These are phyloP conservation scores for Zalaria obscura DNA, from an alignment of 2,329 filamentous ascomycete genomes.

Conservation along the genomic window DNA sequence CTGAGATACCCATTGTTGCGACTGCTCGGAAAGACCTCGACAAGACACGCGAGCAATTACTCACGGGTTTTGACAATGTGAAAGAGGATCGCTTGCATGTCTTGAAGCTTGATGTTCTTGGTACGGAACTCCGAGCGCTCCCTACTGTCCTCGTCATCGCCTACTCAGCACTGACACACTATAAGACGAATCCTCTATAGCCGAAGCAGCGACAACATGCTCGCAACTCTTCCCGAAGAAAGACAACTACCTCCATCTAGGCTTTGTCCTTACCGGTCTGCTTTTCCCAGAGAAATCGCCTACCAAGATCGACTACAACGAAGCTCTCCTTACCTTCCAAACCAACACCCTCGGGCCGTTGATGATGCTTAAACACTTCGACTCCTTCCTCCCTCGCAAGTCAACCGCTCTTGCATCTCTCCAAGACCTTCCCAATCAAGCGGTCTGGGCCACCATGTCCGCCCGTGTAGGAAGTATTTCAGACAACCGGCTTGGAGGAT, in stretches of 20 bases:
- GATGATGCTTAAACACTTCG: slow-evolving; percentile 64
- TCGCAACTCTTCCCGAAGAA: slow-evolving; percentile 18
- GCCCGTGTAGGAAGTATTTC: slow-evolving; percentile 62
- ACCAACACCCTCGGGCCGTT: slow-evolving; percentile 64
- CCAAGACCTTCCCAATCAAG: slow-evolving; percentile 29
- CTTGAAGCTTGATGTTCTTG: slow-evolving; percentile 41
- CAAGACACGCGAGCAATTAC: slow-evolving; percentile 33
- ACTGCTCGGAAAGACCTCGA: slow-evolving; percentile 42
- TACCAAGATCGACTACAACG: slow-evolving; percentile 44
- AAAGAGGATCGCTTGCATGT: slow-evolving; percentile 35
- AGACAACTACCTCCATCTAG: slow-evolving; percentile 50
- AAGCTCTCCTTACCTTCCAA: slow-evolving; percentile 53
- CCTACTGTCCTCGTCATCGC: too few species aligned
- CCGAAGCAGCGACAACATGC: slow-evolving; percentile 34
- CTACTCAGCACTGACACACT: background rate
- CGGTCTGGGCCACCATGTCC: slow-evolving; percentile 61
- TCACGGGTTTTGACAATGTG: slow-evolving; percentile 34
- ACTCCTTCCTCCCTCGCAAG: slow-evolving; percentile 51
- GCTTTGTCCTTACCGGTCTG: slow-evolving; percentile 56
- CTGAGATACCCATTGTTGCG: slow-evolving; percentile 43
- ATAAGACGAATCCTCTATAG: slow-evolving; percentile 48
- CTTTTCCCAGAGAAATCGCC: slow-evolving; percentile 61
- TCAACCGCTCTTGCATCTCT: slow-evolving; percentile 24
- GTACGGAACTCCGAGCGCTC: slow-evolving; percentile 20
- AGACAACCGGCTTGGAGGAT: slow-evolving; percentile 62